Evolutionary conservation across 148 eudicot species (phyloP), one percentile per base, ranked within the genome.

Genomic region (Selenicereus undatus): DNA sequence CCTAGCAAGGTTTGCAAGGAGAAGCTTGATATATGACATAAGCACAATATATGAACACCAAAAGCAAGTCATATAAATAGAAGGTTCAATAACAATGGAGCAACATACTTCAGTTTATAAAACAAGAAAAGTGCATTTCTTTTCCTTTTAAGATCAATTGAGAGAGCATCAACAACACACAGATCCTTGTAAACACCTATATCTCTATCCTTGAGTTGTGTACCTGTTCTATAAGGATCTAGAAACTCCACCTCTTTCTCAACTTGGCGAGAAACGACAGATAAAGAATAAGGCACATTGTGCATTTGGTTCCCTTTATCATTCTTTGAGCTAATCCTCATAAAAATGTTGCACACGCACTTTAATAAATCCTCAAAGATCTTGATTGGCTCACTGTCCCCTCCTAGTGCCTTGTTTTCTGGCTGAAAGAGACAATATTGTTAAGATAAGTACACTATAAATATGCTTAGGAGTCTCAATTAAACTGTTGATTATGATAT

Each of bases 361-460:
- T 89, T 95, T 81, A 95, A 78, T 51, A 95, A 84, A 83, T 93
- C 91, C 85, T 95, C 97, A 3, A 98, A 93, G 22, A 89, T 79
- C 83, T 90, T 90, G 89, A 93, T 95, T 35, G 93, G 90, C 71
- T 88, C 87, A 51, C 90, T 89, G 74, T 93, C 90, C 65, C 85
- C 87, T 39, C 87, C 89, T 30, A 76, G 58, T 18, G 83, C 84
- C 76, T 87, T 85, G 79, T 80, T 83, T 65, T 81, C 86, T 20
- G 70, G 70, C 89, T 87, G 79, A 82, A 39, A 78, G 17, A 75
- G 64, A 21, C 42, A 72, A 73, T 8, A 65, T 26, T 27, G 70
- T 62, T 64, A 74, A 69, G 62, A 72, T 26, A 24, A 71, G 11
- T 20, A 32, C 50, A 29, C 2, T 18, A 58, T 24, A 24, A 50